Base-by-base conservation (phyloP, 208 protist species). In the Leishmania martiniquensis region DNA sequence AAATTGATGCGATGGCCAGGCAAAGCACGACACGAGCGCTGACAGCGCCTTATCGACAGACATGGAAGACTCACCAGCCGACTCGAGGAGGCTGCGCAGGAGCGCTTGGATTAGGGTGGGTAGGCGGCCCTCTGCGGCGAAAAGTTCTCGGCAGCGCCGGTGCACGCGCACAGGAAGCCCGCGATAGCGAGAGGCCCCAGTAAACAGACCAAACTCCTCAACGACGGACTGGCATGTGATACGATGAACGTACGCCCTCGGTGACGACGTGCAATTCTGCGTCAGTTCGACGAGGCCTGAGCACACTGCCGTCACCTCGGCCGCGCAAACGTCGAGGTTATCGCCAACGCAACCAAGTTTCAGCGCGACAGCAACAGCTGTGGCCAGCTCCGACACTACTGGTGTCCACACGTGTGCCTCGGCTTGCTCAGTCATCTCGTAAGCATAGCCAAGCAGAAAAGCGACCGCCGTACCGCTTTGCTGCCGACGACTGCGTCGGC, bases 181-280 rank as follows among this genome's bases (percentile, higher is more conserved):
- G 5, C 91, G 88, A 63, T 88, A 87, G 4, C 87, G 82, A 44
- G 93, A 89, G 5, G 77, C 54, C 20, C 57, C 63, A 76, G 85
- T 85, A 72, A 87, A 97, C 6, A 97, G 77, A 17, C 93, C 93
- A 74, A 95, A 94, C 80, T 97, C 93, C 71, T 92, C 89, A 34
- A 97, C 83, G 0, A 72, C 55, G 6, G 88, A 75, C 71, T 86
- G 85, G 22, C 67, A 77, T 4, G 86, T 68, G 29, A 87, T 54
- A 52, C 81, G 78, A 60, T 79, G 77, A 55, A 82, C 45, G 34
- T 60, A 66, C 10, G 70, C 72, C 25, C 79, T 73, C 72, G 77
- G 32, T 25, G 69, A 47, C 3, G 71, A 72, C 1, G 34, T 62
- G 71, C 68, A 66, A 13, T 68, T 44, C 62, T 55, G 70, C 32